Evolutionary conservation across 805 yeast species (phyloP).

Genomic region (Blastobotrys peoriensis): DNA sequence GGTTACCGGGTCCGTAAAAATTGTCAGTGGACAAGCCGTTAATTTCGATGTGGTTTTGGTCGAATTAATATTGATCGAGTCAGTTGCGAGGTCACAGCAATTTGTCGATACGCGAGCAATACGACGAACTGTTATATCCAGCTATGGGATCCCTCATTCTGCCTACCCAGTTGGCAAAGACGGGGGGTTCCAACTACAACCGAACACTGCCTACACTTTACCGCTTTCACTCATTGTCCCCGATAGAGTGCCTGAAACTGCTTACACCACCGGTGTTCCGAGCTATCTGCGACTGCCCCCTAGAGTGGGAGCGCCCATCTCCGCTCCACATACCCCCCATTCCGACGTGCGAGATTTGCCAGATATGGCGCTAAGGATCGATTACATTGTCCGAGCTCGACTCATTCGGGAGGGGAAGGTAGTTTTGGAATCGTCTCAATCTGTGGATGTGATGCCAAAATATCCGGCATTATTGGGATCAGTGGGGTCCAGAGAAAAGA

Average conservation of each 20-base stretch:
- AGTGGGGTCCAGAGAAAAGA: background rate
- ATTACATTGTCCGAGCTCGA: constrained; percentile 1
- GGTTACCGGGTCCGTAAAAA: too few relatives aligned
- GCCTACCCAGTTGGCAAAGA: background rate
- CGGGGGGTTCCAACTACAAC: constrained; percentile 1
- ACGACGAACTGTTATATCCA: background rate
- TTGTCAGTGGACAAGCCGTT: too few relatives aligned
- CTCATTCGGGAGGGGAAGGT: background rate
- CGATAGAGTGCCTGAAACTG: background rate
- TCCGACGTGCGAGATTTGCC: background rate
- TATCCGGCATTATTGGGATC: background rate
- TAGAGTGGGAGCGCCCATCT: constrained; percentile 1
- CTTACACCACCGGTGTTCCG: background rate
- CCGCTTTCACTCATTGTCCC: constrained; percentile 2
- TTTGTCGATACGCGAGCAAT: background rate
- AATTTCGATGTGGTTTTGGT: background rate
- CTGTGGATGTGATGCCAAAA: background rate
- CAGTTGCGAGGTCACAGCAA: background rate
- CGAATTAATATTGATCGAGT: background rate
- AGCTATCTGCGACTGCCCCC: background rate
- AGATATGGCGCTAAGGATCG: background rate
- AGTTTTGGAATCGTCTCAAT: background rate
- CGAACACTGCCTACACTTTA: background rate
- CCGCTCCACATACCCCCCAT: background rate
- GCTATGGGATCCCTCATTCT: background rate